Evolutionary conservation across 2,329 filamentous ascomycete species (phyloP).

Genomic region (Claviceps africana): DNA sequence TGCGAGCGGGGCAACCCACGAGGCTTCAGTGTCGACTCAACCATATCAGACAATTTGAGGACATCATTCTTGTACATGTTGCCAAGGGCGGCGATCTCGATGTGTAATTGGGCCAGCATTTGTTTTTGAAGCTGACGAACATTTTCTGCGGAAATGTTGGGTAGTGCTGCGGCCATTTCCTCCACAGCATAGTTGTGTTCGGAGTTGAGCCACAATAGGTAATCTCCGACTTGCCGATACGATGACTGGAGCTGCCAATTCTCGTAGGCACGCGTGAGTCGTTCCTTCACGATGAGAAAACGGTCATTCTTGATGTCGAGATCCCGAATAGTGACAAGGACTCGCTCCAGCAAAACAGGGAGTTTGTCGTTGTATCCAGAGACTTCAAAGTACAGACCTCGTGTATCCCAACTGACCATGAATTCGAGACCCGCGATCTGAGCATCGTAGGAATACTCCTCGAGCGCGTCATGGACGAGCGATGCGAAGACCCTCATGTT

Average conservation of each 20-base stretch:
- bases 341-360: slow-evolving; percentile 76
- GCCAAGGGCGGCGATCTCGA: slow-evolving; percentile 79
- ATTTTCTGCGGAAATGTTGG: slow-evolving; percentile 57
- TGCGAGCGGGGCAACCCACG: slow-evolving; percentile 60
- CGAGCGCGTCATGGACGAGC: slow-evolving; percentile 74
- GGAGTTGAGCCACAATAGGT: slow-evolving; percentile 63
- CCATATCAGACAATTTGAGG: slow-evolving; percentile 66
- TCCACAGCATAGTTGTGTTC: slow-evolving; percentile 69
- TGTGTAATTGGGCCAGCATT: slow-evolving; percentile 67
- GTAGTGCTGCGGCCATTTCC: slow-evolving; percentile 64
- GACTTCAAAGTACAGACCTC: slow-evolving; percentile 65
- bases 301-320: slow-evolving; percentile 73
- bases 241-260: slow-evolving; percentile 84
- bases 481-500: slow-evolving; percentile 72
- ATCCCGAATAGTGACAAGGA: slow-evolving; percentile 70
- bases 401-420: slow-evolving; percentile 54
- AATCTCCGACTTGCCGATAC: slow-evolving; percentile 77
- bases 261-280: slow-evolving; percentile 58
- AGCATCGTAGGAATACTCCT: slow-evolving; percentile 91
- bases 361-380: slow-evolving; percentile 96
- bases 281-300: slow-evolving; percentile 84
- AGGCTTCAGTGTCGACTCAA: slow-evolving; percentile 66
- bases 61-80: slow-evolving; percentile 93
- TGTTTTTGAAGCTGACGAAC: slow-evolving; percentile 68
- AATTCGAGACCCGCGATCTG: slow-evolving; percentile 85